phyloP scores from a whole-genome alignment of 2,329 filamentous ascomycete genomes.

The Raffaelea albimanens region DNA sequence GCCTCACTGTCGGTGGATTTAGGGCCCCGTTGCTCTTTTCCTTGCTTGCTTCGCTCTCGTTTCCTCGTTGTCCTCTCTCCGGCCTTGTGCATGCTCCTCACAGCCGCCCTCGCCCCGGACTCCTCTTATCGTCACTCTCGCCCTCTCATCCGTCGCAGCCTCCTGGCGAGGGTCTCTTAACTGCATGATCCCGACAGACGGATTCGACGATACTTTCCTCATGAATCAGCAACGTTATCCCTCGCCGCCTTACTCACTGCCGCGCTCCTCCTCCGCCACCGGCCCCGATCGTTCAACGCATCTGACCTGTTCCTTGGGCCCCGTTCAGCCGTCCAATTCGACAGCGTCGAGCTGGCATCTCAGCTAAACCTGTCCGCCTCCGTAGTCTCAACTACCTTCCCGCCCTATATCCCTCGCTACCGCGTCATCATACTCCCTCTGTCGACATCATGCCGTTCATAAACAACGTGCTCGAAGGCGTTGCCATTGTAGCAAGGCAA shows the following conservation, averaged over 20 bases:
- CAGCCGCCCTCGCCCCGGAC: neutral
- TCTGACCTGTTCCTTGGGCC: too few relatives aligned
- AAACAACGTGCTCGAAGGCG: slow-evolving; percentile 17
- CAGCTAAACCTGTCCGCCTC: too few relatives aligned
- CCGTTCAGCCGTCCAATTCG: too few relatives aligned
- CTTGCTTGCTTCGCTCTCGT: neutral
- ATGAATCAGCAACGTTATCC: slow-evolving; percentile 1
- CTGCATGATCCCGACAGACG: neutral
- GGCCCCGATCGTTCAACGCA: neutral
- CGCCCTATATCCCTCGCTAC: neutral
- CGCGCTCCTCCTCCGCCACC: neutral
- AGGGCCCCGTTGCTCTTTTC: neutral
- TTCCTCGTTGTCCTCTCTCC: neutral
- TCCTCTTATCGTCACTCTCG: neutral
- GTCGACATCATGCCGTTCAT: slow-evolving; percentile 16
- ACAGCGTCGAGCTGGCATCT: too few relatives aligned
- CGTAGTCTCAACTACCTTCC: neutral
- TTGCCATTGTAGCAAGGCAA: slow-evolving; percentile 18
- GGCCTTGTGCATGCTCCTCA: neutral
- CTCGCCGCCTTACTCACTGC: neutral
- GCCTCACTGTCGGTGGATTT: neutral
- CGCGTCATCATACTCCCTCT: neutral
- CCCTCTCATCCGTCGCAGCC: neutral
- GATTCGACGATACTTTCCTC: neutral
- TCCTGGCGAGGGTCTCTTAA: neutral